Base-by-base conservation (phyloP, 371 early-diverging fungal species). In the Saksenaea vasiformis region DNA sequence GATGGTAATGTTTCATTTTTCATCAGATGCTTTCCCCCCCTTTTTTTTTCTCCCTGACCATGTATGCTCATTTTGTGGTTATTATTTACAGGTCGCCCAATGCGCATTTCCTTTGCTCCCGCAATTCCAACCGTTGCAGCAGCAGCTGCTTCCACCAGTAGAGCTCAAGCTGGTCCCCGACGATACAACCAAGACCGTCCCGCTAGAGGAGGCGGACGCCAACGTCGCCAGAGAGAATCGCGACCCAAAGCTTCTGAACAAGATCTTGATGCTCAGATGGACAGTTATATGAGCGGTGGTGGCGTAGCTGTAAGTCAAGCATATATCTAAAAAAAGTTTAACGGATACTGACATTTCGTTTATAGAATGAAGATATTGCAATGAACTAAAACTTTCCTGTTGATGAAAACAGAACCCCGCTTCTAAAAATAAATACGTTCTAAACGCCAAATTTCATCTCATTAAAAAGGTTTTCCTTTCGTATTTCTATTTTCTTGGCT, bases 191-290 rank as follows among this genome's bases (percentile, higher is more conserved):
- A 67, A 47, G 67, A 66, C 37, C 44, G 65, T 54, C 59, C 37
- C n/a, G 35, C 47, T 34, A 57, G 66, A 31, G 70, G 73, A 26
- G 56, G 62, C n/a, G 57, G 68, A 43, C 66, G 70, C 47, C 59
- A 66, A 26, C 56, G 57, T 36, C 56, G 69, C 24, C 65, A 61
- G 15, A 65, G 68, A 44, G 65, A 68, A 10, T 55, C 31, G 10
- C 82, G 78, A 43, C 67, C 80, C 15, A 74, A 74, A 28, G 72
- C 78, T 10, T 71, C 67, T 26, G 64, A 78, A 64, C 68, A 70
- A 51, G 78, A 82, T 38, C 65, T 82, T 54, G 83, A 82, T 64
- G 83, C 83, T 63, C 80, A 82, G 1, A 82, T 82, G 83, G 83
- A 82, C 41, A 76, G 60, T 22, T 82, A 82, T 57, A 82, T 82